Percentiles rank a stretch among this genome's conserved stretches.
These are phyloP conservation scores for Geotrichum histeridarum DNA, from an alignment of 1,139 yeast species.

Conservation along the genomic window DNA sequence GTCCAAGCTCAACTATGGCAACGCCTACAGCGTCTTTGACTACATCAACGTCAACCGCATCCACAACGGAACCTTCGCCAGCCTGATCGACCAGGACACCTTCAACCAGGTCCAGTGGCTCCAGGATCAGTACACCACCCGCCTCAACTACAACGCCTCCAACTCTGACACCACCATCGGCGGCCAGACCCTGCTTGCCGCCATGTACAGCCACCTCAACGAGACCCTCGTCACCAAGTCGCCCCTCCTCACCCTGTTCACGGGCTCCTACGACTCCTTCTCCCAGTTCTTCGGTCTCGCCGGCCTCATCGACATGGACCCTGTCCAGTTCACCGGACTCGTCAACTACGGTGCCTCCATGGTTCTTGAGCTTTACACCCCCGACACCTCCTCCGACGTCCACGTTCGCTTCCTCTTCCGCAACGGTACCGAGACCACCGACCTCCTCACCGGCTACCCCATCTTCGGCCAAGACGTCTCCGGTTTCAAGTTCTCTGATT, in stretches of 20 bases:
- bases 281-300: conserved; percentile 39
- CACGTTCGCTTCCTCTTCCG: conserved; percentile 43
- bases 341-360: conserved; percentile 43
- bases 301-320: conserved; percentile 33
- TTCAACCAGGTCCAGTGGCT: conserved; percentile 35
- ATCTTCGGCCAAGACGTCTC: conserved; percentile 35
- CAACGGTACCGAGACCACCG: conserved; percentile 41
- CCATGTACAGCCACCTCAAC: conserved; percentile 36
- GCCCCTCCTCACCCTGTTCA: conserved; percentile 40
- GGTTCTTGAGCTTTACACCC: conserved; percentile 41
- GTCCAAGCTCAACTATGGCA: conserved; percentile 36
- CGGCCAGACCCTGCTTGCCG: conserved; percentile 39
- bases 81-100: conserved; percentile 32
- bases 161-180: conserved; percentile 38
- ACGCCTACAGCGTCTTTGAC: conserved; percentile 42
- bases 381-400: conserved; percentile 25
- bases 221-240: conserved; percentile 35
- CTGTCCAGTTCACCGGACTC: conserved; percentile 39
- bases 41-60: conserved; percentile 39
- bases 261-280: conserved; percentile 44
- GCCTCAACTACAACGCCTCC: conserved; percentile 35
- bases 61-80: conserved; percentile 40
- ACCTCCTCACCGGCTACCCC: conserved; percentile 35
- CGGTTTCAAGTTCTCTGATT: conserved; percentile 37
- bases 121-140: conserved; percentile 41